Conservation (phyloP, 306 rosid genomes). For the apple (Malus domestica) region ASM211411v1 NC_041798.1:15521501-15522000, state of each 20-base stretch:
- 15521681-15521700: background rate
- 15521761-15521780: no score
- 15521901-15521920: conserved; percentile 11
- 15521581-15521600: conserved; percentile 41
- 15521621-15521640: conserved; percentile 39
- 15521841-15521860: no score
- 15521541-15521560: background rate
- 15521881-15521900: conserved; percentile 1
- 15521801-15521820: no score
- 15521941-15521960: conserved; percentile 83
- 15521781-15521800: no score
- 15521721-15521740: background rate
- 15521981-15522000: conserved; percentile 86
- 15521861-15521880: no score
- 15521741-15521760: no score
- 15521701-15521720: background rate
- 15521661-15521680: conserved; percentile 66
- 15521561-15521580: background rate
- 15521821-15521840: no score
- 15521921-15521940: conserved; percentile 27
- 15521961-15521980: conserved; percentile 83
- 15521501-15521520: background rate
- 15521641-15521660: conserved; percentile 78
- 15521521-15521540: background rate
- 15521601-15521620: conserved; percentile 98